Conservation (phyloP, 2,329 filamentous ascomycete species). For the Trichoderma breve region DNA sequence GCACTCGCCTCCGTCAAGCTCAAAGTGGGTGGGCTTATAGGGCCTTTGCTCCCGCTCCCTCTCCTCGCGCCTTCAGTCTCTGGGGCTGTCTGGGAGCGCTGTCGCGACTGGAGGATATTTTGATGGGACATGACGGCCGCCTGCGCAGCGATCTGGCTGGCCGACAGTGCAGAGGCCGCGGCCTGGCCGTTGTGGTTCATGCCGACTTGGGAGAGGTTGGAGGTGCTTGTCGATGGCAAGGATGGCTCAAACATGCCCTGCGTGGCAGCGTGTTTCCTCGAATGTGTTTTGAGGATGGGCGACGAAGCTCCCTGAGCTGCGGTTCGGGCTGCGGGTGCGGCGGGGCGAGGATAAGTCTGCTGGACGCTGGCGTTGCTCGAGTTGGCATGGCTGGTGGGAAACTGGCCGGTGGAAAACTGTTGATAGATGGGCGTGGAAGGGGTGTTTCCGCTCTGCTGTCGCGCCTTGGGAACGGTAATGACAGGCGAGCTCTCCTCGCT, state of each 20-base stretch:
- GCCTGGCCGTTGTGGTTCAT: slow-evolving; percentile 46
- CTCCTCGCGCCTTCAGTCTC: slow-evolving; percentile 44
- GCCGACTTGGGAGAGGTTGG: slow-evolving; percentile 52
- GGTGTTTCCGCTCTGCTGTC: slow-evolving; percentile 37
- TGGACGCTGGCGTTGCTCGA: slow-evolving; percentile 46
- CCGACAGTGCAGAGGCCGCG: slow-evolving; percentile 44
- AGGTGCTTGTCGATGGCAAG: slow-evolving; percentile 60
- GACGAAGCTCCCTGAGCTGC: slow-evolving; percentile 31
- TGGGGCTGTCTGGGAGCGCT: slow-evolving; percentile 73
- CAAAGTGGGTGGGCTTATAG: slow-evolving; percentile 60
- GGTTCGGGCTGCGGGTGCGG: slow-evolving; percentile 33
- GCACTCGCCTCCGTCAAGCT: slow-evolving; percentile 65
- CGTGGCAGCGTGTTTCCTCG: slow-evolving; percentile 67
- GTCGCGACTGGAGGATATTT: slow-evolving; percentile 52
- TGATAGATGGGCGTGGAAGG: slow-evolving; percentile 48
- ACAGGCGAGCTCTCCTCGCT: slow-evolving; percentile 34
- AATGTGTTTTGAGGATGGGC: slow-evolving; percentile 44
- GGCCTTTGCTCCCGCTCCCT: slow-evolving; percentile 46
- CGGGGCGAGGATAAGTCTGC: slow-evolving; percentile 60
- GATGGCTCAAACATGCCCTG: slow-evolving; percentile 76
- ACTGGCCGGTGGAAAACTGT: slow-evolving; percentile 48
- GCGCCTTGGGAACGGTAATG: slow-evolving; percentile 47
- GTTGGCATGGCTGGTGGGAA: slow-evolving; percentile 47
- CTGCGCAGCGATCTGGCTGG: slow-evolving; percentile 80
- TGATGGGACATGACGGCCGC: slow-evolving; percentile 69